Base-by-base conservation (phyloP, 106 monocot genomes). In the Allium fistulosum region DNA sequence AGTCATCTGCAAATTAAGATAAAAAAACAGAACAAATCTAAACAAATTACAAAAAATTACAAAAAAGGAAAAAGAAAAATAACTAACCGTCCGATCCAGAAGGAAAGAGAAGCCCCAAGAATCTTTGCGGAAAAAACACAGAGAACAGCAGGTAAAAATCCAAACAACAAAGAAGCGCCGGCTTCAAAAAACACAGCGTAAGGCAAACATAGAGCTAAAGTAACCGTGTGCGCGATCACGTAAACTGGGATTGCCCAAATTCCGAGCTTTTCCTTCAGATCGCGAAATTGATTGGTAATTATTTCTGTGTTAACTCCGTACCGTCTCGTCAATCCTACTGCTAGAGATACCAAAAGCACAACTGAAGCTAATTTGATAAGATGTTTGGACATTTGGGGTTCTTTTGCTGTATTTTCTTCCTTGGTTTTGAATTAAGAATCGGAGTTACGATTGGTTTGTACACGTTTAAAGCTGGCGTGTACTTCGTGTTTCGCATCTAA, bases 71-170 rank as follows among this genome's bases (percentile, higher is more conserved):
- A 10, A 49, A 45, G 49, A 15, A 11, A 12, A 48, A 53, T n/a
- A 58, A 53, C 80, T 57, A 45, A 95, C 95, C 95, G 77, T 72
- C 95, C 95, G 80, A 95, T 83, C 85, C 71, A 83, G 80, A 95
- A 95, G 71, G 95, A 95, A 66, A 95, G 83, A 11, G 95, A 95
- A 15, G 95, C 95, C 65, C 87, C 95, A 46, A 95, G 95, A 69
- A 91, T 48, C 78, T 95, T 95, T 65, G 91, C 95, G 47, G 85
- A 71, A 73, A 95, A 91, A 55, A 95, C 95, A 67, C 95, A 91
- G 46, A 72, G 46, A 27, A 95, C 79, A 67, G 84, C 91, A 14
- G 88, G 88, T 26, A 91, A 53, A 83, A 95, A 95, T 0, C 95
- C 95, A 72, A 95, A 95, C 64, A 95, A 79, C 4, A 95, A 69